A percentile compares a stretch with the other conserved stretches of the same genome.
Evolutionary conservation across 1,139 yeast species (phyloP).

Genomic region (Kurtzmaniella quercitrusa): DNA sequence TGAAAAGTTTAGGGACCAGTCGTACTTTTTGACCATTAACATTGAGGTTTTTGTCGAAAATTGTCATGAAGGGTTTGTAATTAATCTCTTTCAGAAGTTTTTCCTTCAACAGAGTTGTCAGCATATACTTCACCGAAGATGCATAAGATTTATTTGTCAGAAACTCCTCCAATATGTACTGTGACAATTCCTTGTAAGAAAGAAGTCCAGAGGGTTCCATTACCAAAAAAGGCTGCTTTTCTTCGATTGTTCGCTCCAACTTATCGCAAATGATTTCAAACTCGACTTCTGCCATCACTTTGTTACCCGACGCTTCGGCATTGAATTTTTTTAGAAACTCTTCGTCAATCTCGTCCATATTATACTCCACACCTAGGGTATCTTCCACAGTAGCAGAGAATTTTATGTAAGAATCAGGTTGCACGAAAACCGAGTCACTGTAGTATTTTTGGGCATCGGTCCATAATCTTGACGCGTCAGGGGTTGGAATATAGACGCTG

Average conservation of each 20-base stretch:
- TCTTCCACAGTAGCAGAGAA: constrained; percentile 95
- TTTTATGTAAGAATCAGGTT: constrained; percentile 79
- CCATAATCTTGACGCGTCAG: constrained; percentile 89
- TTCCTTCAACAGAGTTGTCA: constrained; percentile 37
- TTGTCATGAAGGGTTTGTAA: constrained; percentile 38
- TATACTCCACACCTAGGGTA: constrained; percentile 79
- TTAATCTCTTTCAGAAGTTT: constrained; percentile 36
- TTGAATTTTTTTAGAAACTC: constrained; percentile 43
- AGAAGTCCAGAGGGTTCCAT: constrained; percentile 81
- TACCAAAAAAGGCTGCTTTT: constrained; percentile 81
- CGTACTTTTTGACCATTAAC: constrained; percentile 27
- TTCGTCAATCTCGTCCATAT: constrained; percentile 89
- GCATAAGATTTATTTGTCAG: constrained; percentile 18
- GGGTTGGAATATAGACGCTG: constrained; percentile 89
- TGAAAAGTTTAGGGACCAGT: constrained; percentile 50
- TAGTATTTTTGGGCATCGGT: constrained; percentile 71
- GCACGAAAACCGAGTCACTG: constrained; percentile 53
- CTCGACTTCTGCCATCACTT: constrained; percentile 67
- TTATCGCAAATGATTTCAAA: constrained; percentile 76
- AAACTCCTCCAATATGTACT: constrained; percentile 39
- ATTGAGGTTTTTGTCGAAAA: constrained; percentile 46
- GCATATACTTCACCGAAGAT: constrained; percentile 30
- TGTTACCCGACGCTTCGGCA: constrained; percentile 16
- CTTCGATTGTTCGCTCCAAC: constrained; percentile 69
- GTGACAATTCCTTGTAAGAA: constrained; percentile 63